Evolutionary conservation across 495 filamentous ascomycete genomes (phyloP).

Genomic region (Hapsidospora chrysogenum): DNA sequence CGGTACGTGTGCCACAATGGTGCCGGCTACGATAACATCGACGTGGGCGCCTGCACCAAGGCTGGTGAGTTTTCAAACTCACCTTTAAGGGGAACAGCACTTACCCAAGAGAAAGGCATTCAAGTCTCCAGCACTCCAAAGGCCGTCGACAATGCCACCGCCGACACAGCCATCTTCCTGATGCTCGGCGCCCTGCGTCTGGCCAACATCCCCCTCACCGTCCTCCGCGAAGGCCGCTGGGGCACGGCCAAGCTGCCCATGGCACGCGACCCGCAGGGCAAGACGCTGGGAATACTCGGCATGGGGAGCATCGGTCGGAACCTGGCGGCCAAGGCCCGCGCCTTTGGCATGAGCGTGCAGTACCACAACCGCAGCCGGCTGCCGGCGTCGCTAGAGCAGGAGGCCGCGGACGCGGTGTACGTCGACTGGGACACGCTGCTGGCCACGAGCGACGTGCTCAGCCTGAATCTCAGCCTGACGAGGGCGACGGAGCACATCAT

Average conservation of each 20-base stretch:
- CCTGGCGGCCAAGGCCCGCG: slow-evolving; percentile 36
- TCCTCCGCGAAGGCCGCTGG: slow-evolving; percentile 44
- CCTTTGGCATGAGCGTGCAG: slow-evolving; percentile 50
- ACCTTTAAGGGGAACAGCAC: too few relatives aligned
- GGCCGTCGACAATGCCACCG: slow-evolving; percentile 65
- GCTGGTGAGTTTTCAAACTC: too few relatives aligned
- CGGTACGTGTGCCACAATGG: slow-evolving; percentile 73
- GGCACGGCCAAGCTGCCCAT: slow-evolving; percentile 31
- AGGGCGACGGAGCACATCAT: slow-evolving; percentile 38
- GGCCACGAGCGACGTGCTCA: slow-evolving; percentile 40
- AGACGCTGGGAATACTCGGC: slow-evolving; percentile 57
- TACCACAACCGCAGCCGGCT: slow-evolving; percentile 54
- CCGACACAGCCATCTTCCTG: slow-evolving; percentile 61
- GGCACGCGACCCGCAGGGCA: slow-evolving; percentile 53
- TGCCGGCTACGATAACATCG: slow-evolving; percentile 69
- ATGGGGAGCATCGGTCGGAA: slow-evolving; percentile 53
- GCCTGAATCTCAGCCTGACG: slow-evolving; percentile 49
- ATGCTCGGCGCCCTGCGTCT: slow-evolving; percentile 60
- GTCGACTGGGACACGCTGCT: slow-evolving; percentile 34
- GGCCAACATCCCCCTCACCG: slow-evolving; percentile 44
- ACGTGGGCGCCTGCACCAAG: slow-evolving; percentile 50
- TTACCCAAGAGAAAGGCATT: too few relatives aligned
- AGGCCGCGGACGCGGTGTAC: slow-evolving; percentile 31
- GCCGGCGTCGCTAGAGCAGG: slow-evolving; percentile 19
- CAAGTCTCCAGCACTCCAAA: slow-evolving; percentile 66